Percentiles rank a stretch among this genome's conserved stretches.
These are phyloP conservation scores for Trichophyton verrucosum DNA, from an alignment of 2,329 filamentous ascomycete species.

Conservation along the genomic window DNA sequence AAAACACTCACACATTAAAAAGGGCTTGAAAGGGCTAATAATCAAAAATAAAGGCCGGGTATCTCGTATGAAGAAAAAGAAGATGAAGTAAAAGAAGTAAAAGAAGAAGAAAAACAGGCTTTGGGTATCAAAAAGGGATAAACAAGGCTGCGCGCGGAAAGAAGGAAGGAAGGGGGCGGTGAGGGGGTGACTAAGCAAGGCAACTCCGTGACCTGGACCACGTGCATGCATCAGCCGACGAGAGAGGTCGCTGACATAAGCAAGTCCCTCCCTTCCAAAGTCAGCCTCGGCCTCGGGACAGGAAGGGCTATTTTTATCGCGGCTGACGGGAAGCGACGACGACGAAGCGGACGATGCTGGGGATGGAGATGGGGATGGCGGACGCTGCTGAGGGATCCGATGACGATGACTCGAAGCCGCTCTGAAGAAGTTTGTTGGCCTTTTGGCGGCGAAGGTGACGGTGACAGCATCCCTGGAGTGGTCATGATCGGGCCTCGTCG, in stretches of 20 bases:
- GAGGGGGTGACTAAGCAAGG: not conserved
- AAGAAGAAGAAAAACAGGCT: not conserved
- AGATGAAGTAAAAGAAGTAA: not conserved
- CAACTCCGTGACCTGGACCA: not conserved
- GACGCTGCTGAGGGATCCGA: not conserved
- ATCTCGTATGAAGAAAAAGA: not conserved
- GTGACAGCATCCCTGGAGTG: not conserved
- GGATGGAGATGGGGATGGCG: not conserved
- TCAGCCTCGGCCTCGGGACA: not conserved
- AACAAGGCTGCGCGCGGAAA: not conserved
- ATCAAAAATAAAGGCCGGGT: not conserved
- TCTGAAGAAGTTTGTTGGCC: not conserved
- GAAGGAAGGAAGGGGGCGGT: not conserved
- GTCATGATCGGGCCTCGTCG: constrained; percentile 1
- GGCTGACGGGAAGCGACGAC: not conserved
- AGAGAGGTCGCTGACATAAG: not conserved
- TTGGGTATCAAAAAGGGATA: constrained; percentile 1
- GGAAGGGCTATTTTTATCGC: not conserved
- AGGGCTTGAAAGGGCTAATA: too few relatives aligned
- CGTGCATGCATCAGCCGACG: not conserved
- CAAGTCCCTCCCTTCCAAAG: not conserved
- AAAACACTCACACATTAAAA: not conserved
- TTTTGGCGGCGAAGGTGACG: not conserved
- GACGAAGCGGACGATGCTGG: not conserved
- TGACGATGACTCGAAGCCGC: not conserved